A percentile compares a stretch with the other conserved stretches of the same genome.
These are phyloP conservation scores for Aspergillus sp. DNA, from an alignment of 2,329 filamentous ascomycete genomes.

Conservation along the genomic window DNA sequence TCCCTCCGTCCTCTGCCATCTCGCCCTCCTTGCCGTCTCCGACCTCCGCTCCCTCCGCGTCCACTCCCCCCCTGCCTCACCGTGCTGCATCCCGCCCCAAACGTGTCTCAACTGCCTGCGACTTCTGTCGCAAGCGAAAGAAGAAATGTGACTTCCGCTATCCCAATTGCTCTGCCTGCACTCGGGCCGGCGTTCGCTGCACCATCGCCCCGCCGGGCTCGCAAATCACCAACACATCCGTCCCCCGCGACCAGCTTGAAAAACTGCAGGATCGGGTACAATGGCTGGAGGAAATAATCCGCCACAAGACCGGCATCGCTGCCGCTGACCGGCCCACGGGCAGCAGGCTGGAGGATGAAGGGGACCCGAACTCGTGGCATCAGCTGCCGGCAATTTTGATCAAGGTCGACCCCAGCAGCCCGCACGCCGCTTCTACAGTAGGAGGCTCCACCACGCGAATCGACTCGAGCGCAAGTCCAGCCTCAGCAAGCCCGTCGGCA, in stretches of 20 bases:
- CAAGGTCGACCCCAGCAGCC: slow-evolving; percentile 31
- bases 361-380: slow-evolving; percentile 39
- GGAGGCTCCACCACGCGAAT: slow-evolving; percentile 5
- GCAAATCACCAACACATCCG: slow-evolving; percentile 37
- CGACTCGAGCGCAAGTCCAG: slow-evolving; percentile 10
- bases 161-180: slow-evolving; percentile 41
- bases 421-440: slow-evolving; percentile 21
- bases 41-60: background rate
- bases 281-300: slow-evolving; percentile 40
- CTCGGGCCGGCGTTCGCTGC: slow-evolving; percentile 40
- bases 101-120: slow-evolving; percentile 41
- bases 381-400: slow-evolving; percentile 39
- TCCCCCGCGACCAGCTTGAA: slow-evolving; percentile 40
- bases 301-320: slow-evolving; percentile 33
- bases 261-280: slow-evolving; percentile 40
- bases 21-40: slow-evolving; percentile 2
- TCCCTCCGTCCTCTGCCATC: slow-evolving; percentile 3
- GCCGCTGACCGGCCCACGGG: slow-evolving; percentile 36
- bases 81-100: slow-evolving; percentile 26
- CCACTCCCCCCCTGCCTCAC: slow-evolving; percentile 4
- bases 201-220: slow-evolving; percentile 40
- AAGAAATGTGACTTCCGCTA: slow-evolving; percentile 45
- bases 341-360: slow-evolving; percentile 32
- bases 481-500: slow-evolving; percentile 16
- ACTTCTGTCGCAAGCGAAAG: slow-evolving; percentile 42